phyloP scores from a whole-genome alignment of 805 yeast genomes.

The Nakazawaea populi region DNA sequence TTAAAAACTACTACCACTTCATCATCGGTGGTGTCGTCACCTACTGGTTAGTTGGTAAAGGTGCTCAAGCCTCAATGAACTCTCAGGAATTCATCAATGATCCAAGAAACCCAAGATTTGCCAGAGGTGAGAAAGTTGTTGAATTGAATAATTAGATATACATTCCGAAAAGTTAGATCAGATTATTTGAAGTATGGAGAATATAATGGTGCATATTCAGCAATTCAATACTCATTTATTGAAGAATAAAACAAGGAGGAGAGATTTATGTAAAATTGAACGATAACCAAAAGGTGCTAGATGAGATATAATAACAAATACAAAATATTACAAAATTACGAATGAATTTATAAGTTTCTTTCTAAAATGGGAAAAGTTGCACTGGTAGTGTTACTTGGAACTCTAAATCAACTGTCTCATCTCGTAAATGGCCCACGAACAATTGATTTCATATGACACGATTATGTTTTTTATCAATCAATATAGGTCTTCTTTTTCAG shows the following conservation, averaged over 20 bases:
- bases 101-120: slow-evolving; percentile 94
- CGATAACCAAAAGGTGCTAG: neutral
- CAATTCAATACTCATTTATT: neutral
- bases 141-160: slow-evolving; percentile 5
- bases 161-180: neutral
- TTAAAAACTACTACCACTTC: slow-evolving; percentile 43
- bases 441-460: too few relatives aligned
- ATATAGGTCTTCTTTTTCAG: too few relatives aligned
- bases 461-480: too few relatives aligned
- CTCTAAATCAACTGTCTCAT: too few relatives aligned
- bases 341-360: too few relatives aligned
- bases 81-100: slow-evolving; percentile 83
- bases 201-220: neutral
- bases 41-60: slow-evolving; percentile 65
- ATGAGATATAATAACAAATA: too few relatives aligned
- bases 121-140: slow-evolving; percentile 40
- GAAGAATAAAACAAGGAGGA: too few relatives aligned
- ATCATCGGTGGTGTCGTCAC: slow-evolving; percentile 51
- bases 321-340: neutral
- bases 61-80: slow-evolving; percentile 61
- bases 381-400: too few relatives aligned
- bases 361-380: too few relatives aligned
- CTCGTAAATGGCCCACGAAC: too few relatives aligned
- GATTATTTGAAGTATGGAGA: neutral
- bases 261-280: neutral